phyloP scores from a whole-genome alignment of 306 rosid genomes.

The Cucumis cinereus region DNA sequence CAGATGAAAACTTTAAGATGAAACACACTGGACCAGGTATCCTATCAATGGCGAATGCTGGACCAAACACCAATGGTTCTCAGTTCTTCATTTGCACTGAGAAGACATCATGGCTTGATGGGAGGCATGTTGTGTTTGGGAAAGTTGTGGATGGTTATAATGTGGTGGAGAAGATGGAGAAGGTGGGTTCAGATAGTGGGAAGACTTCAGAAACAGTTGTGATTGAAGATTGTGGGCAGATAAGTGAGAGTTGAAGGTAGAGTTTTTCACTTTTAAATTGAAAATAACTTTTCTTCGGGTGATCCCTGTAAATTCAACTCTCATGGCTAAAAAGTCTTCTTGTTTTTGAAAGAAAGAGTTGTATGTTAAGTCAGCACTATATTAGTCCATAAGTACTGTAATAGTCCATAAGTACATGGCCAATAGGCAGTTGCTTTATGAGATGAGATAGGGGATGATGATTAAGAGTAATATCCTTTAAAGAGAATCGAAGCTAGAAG shows the following conservation, averaged over 20 bases:
- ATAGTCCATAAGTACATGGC: no score
- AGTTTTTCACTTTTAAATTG: background rate
- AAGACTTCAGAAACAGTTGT: slow-evolving; percentile 38
- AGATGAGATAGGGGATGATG: no score
- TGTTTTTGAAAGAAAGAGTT: no score
- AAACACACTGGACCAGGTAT: slow-evolving; percentile 74
- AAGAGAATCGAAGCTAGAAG: no score
- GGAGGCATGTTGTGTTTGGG: slow-evolving; percentile 87
- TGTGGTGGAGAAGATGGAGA: slow-evolving; percentile 67
- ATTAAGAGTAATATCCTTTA: no score
- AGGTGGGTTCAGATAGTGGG: slow-evolving; percentile 52
- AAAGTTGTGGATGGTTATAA: slow-evolving; percentile 65
- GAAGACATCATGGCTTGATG: slow-evolving; percentile 65
- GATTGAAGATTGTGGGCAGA: slow-evolving; percentile 9
- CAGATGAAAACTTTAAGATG: slow-evolving; percentile 60
- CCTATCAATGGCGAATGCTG: slow-evolving; percentile 86
- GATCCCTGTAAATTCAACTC: no score
- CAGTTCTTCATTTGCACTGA: slow-evolving; percentile 69
- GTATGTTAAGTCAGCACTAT: no score
- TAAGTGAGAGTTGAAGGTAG: background rate
- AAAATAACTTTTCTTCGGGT: no score
- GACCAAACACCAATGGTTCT: slow-evolving; percentile 63
- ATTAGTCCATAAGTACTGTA: no score
- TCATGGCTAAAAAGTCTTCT: no score
- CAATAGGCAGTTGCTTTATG: no score